Conservation (phyloP, 1,284 basidiomycete genomes). For the Cerrena zonata region DNA sequence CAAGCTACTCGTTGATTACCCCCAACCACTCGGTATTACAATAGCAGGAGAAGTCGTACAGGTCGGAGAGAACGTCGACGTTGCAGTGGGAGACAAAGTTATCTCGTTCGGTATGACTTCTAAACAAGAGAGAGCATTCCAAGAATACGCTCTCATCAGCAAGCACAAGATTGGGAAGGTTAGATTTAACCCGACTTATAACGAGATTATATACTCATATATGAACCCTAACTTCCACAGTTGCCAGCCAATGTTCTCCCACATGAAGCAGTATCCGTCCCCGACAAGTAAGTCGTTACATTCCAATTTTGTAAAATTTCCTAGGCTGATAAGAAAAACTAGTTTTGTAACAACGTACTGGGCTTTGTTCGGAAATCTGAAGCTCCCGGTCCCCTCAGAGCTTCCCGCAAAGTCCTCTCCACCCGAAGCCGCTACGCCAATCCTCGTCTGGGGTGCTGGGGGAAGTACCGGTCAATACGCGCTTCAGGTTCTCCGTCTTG, state of each 20-base stretch:
- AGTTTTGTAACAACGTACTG: slow-evolving; percentile 34
- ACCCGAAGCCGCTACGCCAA: slow-evolving; percentile 30
- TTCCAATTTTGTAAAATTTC: background rate
- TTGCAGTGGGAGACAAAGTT: slow-evolving; percentile 41
- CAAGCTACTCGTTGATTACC: slow-evolving; percentile 32
- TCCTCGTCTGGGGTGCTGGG: slow-evolving; percentile 53
- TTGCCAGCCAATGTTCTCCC: slow-evolving; percentile 37
- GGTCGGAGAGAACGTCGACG: slow-evolving; percentile 33
- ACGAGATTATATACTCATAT: background rate
- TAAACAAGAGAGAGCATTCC: slow-evolving; percentile 33
- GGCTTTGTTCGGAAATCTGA: slow-evolving; percentile 36
- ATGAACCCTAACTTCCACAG: slow-evolving; percentile 23
- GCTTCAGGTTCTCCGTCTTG: slow-evolving; percentile 47
- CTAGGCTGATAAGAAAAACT: too few species aligned
- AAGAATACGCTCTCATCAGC: slow-evolving; percentile 38
- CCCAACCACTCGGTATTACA: slow-evolving; percentile 37
- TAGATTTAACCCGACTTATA: slow-evolving; percentile 3
- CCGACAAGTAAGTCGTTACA: slow-evolving; percentile 39
- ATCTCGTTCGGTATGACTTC: slow-evolving; percentile 24
- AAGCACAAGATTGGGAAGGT: slow-evolving; percentile 37
- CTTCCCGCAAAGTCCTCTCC: slow-evolving; percentile 33
- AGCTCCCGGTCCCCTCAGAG: slow-evolving; percentile 35
- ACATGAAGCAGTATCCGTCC: slow-evolving; percentile 40
- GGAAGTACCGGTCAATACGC: slow-evolving; percentile 50
- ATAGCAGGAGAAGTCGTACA: slow-evolving; percentile 35